These are phyloP conservation scores for Penicillium psychrofluorescens DNA, from an alignment of 495 filamentous ascomycete species.

Conservation along the genomic window DNA sequence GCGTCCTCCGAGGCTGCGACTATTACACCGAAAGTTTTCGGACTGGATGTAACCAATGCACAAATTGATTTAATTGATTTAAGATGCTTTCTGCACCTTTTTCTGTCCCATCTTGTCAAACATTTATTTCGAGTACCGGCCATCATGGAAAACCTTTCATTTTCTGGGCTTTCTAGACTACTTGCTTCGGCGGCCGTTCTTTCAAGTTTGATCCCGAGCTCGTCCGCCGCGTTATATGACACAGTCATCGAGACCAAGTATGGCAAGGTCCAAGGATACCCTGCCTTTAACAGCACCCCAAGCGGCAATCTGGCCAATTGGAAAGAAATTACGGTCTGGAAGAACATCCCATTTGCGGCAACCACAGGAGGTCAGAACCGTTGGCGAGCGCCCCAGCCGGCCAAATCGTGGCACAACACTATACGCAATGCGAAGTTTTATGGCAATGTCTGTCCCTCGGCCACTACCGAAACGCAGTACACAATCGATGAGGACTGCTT, in stretches of 20 bases:
- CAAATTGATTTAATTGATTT: too few species aligned
- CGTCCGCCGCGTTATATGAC: neutral
- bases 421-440: constrained; percentile 11
- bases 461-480: neutral
- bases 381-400: constrained; percentile 5
- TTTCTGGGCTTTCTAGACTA: too few species aligned
- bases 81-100: too few species aligned
- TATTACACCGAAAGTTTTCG: too few species aligned
- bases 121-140: too few species aligned
- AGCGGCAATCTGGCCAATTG: constrained; percentile 24
- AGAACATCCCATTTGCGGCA: constrained; percentile 8
- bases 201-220: neutral
- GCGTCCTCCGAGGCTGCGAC: too few species aligned
- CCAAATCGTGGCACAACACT: constrained; percentile 12
- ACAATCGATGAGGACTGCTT: constrained; percentile 24
- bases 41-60: too few species aligned
- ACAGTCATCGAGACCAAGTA: neutral
- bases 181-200: too few species aligned
- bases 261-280: constrained; percentile 5
- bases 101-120: too few species aligned
- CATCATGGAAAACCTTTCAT: too few species aligned
- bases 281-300: neutral
- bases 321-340: constrained; percentile 37
- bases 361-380: constrained; percentile 6
- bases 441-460: constrained; percentile 17